phyloP scores from a whole-genome alignment of 1,139 yeast species.

The Sugiyamaella sp. region DNA sequence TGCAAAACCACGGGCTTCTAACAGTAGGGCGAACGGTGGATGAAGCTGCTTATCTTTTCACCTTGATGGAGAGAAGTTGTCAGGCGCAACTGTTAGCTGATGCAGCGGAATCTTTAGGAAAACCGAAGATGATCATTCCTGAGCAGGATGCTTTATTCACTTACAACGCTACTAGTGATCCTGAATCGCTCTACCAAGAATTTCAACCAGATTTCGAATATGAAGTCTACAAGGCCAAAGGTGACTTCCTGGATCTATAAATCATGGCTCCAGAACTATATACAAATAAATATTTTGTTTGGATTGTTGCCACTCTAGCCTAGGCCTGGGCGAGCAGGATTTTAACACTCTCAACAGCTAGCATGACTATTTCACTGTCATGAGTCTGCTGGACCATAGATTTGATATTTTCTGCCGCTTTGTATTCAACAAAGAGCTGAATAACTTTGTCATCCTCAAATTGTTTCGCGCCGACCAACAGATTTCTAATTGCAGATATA shows the following conservation, averaged over 20 bases:
- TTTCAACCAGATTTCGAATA: slow-evolving; percentile 66
- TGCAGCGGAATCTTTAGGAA: slow-evolving; percentile 48
- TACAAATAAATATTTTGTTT: neutral
- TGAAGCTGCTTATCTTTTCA: slow-evolving; percentile 77
- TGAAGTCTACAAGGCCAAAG: slow-evolving; percentile 43
- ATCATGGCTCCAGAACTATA: no score
- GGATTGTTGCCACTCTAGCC: no score
- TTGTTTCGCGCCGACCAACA: slow-evolving; percentile 11
- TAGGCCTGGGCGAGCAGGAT: no score
- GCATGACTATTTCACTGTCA: slow-evolving; percentile 13
- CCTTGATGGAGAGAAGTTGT: slow-evolving; percentile 69
- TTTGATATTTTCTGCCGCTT: slow-evolving; percentile 8
- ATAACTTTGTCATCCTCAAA: slow-evolving; percentile 5
- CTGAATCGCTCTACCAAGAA: slow-evolving; percentile 70
- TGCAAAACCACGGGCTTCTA: slow-evolving; percentile 77
- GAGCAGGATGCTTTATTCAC: slow-evolving; percentile 75
- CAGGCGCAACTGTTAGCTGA: slow-evolving; percentile 72
- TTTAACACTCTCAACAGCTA: slow-evolving; percentile 10
- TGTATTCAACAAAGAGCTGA: neutral
- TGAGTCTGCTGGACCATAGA: slow-evolving; percentile 8
- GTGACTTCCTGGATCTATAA: slow-evolving; percentile 28
- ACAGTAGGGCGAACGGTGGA: slow-evolving; percentile 80
- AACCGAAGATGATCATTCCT: slow-evolving; percentile 48
- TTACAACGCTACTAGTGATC: slow-evolving; percentile 60
- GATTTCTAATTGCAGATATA: slow-evolving; percentile 14